Percentiles rank a stretch among this genome's conserved stretches.
Evolutionary conservation across 2,329 filamentous ascomycete species (phyloP).

Genomic region (Epichloe coenophiala): DNA sequence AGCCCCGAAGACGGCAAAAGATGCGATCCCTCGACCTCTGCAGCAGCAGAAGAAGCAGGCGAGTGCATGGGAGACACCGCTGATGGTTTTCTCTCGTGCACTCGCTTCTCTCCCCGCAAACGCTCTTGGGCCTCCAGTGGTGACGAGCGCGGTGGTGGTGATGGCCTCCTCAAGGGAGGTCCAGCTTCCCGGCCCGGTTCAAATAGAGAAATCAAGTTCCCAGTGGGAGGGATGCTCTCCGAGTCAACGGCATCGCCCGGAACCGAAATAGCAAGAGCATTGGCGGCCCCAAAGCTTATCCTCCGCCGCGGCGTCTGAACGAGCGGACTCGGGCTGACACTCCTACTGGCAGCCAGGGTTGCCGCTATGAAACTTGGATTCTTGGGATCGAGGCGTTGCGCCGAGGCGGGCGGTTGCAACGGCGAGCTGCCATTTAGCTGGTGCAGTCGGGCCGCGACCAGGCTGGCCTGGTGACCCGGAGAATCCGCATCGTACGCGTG

Average conservation of each 20-base stretch:
- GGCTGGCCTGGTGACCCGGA: constrained; percentile 1
- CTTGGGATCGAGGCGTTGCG: constrained; percentile 23
- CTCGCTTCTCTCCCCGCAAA: background rate
- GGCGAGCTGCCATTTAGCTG: constrained; percentile 10
- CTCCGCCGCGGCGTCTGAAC: constrained; percentile 14
- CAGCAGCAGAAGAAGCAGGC: background rate
- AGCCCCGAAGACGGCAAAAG: background rate
- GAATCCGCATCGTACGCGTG: constrained; percentile 5
- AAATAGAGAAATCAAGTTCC: constrained; percentile 54
- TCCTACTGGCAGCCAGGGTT: constrained; percentile 43
- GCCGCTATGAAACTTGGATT: constrained; percentile 44
- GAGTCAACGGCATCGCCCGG: constrained; percentile 28
- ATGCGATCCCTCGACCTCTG: background rate
- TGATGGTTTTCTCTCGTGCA: background rate
- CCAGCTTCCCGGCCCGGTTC: constrained; percentile 35
- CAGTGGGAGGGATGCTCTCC: constrained; percentile 46
- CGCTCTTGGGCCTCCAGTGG: background rate
- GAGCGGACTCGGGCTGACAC: constrained; percentile 24
- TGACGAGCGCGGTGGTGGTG: constrained; percentile 4
- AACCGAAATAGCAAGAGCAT: constrained; percentile 10
- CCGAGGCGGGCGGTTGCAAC: background rate
- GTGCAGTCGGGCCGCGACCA: constrained; percentile 12
- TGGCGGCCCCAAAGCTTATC: constrained; percentile 17
- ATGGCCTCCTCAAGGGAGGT: constrained; percentile 18
- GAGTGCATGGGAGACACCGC: background rate